Evolutionary conservation across 345 rosid genomes (phyloP), one percentile per base, ranked within the genome.

Genomic region (Arabidopsis suecica): DNA sequence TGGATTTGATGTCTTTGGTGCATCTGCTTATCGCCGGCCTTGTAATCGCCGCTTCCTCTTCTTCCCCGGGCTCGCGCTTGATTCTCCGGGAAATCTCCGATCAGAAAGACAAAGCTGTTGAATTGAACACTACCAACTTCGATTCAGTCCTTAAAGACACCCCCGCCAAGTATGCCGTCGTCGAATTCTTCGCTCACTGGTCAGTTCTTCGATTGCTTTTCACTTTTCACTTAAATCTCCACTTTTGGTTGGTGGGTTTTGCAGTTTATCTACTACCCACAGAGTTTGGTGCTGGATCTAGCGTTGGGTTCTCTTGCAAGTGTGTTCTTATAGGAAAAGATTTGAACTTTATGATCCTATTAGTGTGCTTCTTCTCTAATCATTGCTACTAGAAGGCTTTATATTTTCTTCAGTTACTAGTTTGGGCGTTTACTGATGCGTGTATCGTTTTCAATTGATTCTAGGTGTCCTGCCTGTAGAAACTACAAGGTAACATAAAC

Each of bases 381-480:
- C 18, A 11, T 25, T 56, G 45, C 70, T 20, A 42, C 3, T 38
- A 65, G 9, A 23, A 49, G 13, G 10, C 0, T 49, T 67, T 13
- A 3, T 40, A 5, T 47, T 33, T 61, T 9, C 1, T 2, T 62
- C 1, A 3, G n/a, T 68, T 68, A 38, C 30, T 30, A 51, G 10
- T 62, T 72, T 73, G 45, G 22, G 3, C 13, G n/a, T 28, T 2
- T 60, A 22, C 20, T 77, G 76, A 77, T 57, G 4, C 7, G 11
- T 63, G 32, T 71, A 70, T 54, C 3, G 25, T 63, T 70, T 70
- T 68, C 22, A 45, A 71, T 61, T 49, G 55, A 51, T 81, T 79
- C 76, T 85, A 95, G 97, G 99, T 93, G 99, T 63, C 99, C 99
- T 77, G 97, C 99, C 62, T 96, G 98, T 86, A 84, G 97, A 84